Conservation (phyloP, 208 protist species). For the Acanthamoeba healyi region DNA sequence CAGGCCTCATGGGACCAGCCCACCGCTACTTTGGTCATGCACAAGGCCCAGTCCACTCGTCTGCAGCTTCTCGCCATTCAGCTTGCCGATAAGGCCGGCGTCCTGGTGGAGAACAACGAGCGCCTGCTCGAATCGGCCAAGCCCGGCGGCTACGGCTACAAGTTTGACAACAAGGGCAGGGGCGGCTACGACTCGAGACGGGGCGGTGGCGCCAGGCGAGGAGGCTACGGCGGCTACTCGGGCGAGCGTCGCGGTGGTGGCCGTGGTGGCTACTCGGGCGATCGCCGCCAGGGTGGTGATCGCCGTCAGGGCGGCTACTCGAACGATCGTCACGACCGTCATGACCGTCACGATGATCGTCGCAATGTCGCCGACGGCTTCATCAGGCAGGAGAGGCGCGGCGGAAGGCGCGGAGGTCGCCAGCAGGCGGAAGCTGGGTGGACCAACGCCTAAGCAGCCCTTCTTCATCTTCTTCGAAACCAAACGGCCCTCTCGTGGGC, state of each 20-base stretch:
- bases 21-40: slow-evolving; percentile 87
- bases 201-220: slow-evolving; percentile 26
- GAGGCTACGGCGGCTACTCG: slow-evolving; percentile 38
- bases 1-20: slow-evolving; percentile 89
- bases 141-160: slow-evolving; percentile 59
- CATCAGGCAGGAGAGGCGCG: slow-evolving; percentile 14
- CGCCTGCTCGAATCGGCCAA: slow-evolving; percentile 50
- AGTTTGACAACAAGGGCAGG: slow-evolving; percentile 27
- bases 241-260: slow-evolving; percentile 5
- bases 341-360: background rate
- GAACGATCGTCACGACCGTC: no score
- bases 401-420: background rate
- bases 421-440: background rate
- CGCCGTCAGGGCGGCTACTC: background rate
- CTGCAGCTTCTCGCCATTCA: slow-evolving; percentile 90
- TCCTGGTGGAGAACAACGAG: slow-evolving; percentile 74
- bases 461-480: no score
- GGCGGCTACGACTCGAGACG: slow-evolving; percentile 27
- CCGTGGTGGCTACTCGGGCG: background rate
- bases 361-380: slow-evolving; percentile 41
- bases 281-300: background rate
- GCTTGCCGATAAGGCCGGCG: slow-evolving; percentile 88
- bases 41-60: slow-evolving; percentile 85
- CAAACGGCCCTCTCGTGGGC: no score
- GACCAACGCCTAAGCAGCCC: background rate